Evolutionary conservation across 73 alveolate species (phyloP).

Genomic region (Paramecium tetraurelia): DNA sequence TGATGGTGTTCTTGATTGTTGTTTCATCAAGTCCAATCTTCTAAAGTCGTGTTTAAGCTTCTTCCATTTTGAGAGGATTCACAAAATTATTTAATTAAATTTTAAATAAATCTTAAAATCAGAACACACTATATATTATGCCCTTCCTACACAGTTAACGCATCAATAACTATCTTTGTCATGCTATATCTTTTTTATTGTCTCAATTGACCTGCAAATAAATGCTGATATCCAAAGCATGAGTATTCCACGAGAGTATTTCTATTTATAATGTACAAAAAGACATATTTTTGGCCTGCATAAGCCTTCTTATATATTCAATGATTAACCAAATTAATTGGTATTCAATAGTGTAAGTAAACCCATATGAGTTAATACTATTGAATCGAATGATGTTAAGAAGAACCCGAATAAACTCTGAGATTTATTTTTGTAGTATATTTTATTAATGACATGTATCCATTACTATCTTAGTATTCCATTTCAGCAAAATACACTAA

Average conservation of each 20-base stretch:
- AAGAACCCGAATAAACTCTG: not conserved
- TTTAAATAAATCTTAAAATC: not conserved
- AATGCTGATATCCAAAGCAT: not conserved
- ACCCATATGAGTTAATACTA: too few species aligned
- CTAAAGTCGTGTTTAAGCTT: not conserved
- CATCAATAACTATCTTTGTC: not conserved
- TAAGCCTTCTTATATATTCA: not conserved
- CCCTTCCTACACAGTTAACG: not conserved
- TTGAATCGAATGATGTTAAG: not conserved
- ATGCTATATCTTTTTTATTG: not conserved
- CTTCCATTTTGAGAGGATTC: not conserved
- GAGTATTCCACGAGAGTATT: not conserved
- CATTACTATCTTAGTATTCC: not conserved
- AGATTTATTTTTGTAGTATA: not conserved
- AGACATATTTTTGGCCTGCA: not conserved
- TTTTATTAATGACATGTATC: not conserved
- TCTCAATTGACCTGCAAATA: not conserved
- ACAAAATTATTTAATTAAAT: conserved; percentile 4
- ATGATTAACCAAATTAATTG: not conserved
- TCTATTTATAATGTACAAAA: not conserved
- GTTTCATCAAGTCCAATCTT: conserved; percentile 34
- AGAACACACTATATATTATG: not conserved
- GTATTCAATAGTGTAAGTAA: not conserved
- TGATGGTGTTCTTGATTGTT: not conserved
- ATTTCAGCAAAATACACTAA: not conserved